phyloP scores from a whole-genome alignment of 768 basidiomycete species.

The Mycena metata region DNA sequence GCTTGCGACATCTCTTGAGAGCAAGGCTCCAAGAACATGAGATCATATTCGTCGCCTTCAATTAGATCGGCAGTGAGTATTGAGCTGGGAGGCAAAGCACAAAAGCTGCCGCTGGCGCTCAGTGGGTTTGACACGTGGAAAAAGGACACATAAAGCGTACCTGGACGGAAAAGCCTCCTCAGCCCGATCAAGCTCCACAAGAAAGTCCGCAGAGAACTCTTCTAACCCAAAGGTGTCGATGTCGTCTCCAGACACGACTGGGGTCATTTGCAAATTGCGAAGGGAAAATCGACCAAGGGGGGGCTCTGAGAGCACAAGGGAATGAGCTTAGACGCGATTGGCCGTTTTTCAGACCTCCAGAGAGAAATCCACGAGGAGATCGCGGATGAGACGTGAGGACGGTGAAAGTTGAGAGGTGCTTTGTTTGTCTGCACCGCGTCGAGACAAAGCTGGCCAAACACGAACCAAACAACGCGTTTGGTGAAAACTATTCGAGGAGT shows the following conservation, averaged over 20 bases:
- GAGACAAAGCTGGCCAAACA: too few species aligned
- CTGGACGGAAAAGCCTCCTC: slow-evolving; percentile 35
- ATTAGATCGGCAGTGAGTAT: neutral
- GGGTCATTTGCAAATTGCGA: too few species aligned
- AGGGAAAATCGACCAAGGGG: too few species aligned
- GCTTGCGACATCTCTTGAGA: slow-evolving; percentile 20
- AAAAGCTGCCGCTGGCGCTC: slow-evolving; percentile 11
- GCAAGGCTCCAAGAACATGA: slow-evolving; percentile 21
- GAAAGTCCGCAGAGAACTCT: slow-evolving; percentile 12
- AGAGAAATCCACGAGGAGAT: too few species aligned
- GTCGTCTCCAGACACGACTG: neutral
- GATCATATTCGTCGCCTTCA: slow-evolving; percentile 19
- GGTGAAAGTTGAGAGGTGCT: too few species aligned
- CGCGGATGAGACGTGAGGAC: too few species aligned
- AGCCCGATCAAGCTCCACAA: slow-evolving; percentile 13
- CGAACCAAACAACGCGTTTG: too few species aligned
- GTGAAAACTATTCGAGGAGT: too few species aligned
- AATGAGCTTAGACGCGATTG: too few species aligned
- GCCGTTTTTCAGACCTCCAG: too few species aligned
- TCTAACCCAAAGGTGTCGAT: slow-evolving; percentile 24
- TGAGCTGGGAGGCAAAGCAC: slow-evolving; percentile 23
- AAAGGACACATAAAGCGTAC: neutral
- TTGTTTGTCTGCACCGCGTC: too few species aligned
- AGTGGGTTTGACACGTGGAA: neutral
- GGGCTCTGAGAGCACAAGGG: too few species aligned